Evolutionary conservation across 345 rosid species (phyloP), one percentile per base, ranked within the genome.

Genomic region (Excoecaria cochinchinensis): DNA sequence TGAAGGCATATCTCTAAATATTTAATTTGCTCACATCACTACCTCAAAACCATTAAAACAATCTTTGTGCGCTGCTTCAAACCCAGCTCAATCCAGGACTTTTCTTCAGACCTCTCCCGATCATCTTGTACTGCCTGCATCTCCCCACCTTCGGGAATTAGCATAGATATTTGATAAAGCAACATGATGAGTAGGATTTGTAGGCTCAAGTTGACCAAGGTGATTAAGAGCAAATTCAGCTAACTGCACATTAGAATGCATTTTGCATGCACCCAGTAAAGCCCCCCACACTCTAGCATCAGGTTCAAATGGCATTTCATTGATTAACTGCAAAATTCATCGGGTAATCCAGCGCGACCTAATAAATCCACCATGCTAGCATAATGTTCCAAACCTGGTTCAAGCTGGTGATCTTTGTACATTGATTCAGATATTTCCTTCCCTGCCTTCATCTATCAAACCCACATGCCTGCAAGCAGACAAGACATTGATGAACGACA

Each of bases 401-500:
- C 58, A 24, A 85, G 64, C 73, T 76, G 63, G 74, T 77, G 79
- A 64, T 42, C 71, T 71, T 88, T 83, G 38, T 65, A 53, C 88
- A 90, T 90, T 22, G 78, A 83, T 56, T 77, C 62, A 74, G 88
- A 88, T 11, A 88, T 36, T 56, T 8, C 55, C 76, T 78, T 85
- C 39, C 94, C 89, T 78, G 87, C 94, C 89, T 78, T 88, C 88
- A 81, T 86, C 86, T 21, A 86, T 79, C 79, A 90, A 71, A 31
- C 91, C 89, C 0, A 86, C 79, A 52, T 90, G 90, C 76, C 94
- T 90, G 77, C 91, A 90, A 73, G 89, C 91, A 61, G 92, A 88
- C 53, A 90, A 75, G 69, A 84, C 87, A 63, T 76, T 83, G 48
- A 90, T 57, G 60, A 84, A 88, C 21, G 94, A 75, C 65, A 82